Evolutionary conservation across 352 stramenopile genomes (phyloP).

Genomic region (Phytophthora pistaciae): DNA sequence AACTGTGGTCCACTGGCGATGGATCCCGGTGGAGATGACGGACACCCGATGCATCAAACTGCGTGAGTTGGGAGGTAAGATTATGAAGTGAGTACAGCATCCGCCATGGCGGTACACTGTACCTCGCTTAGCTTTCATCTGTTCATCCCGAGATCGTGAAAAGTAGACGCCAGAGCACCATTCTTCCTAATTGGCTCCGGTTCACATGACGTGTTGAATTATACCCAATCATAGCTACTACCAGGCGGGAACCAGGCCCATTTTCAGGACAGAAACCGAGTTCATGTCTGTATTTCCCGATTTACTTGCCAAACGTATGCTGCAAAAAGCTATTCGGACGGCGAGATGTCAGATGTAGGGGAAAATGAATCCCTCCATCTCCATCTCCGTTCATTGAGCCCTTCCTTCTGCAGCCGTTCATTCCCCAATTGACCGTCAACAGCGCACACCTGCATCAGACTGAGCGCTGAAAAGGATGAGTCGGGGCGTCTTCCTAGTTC

Average conservation of each 20-base stretch:
- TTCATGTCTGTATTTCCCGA: background rate
- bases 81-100: too few relatives aligned
- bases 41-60: too few relatives aligned
- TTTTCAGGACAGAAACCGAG: background rate
- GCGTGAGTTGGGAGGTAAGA: too few relatives aligned
- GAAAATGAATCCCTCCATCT: background rate
- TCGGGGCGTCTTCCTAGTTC: background rate
- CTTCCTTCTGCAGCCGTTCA: background rate
- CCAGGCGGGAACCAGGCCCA: background rate
- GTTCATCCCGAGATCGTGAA: background rate
- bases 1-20: too few relatives aligned
- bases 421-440: background rate
- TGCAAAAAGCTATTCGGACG: slow-evolving; percentile 1
- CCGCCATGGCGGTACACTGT: background rate
- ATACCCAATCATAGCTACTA: background rate
- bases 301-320: background rate
- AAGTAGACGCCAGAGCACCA: background rate
- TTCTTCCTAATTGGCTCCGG: background rate
- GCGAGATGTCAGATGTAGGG: slow-evolving; percentile 1
- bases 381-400: background rate
- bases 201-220: background rate
- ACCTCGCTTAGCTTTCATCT: background rate
- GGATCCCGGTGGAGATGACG: too few relatives aligned
- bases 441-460: background rate
- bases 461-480: background rate